Evolutionary conservation across 495 filamentous ascomycete genomes (phyloP).

Genomic region (Usnea hakonensis): DNA sequence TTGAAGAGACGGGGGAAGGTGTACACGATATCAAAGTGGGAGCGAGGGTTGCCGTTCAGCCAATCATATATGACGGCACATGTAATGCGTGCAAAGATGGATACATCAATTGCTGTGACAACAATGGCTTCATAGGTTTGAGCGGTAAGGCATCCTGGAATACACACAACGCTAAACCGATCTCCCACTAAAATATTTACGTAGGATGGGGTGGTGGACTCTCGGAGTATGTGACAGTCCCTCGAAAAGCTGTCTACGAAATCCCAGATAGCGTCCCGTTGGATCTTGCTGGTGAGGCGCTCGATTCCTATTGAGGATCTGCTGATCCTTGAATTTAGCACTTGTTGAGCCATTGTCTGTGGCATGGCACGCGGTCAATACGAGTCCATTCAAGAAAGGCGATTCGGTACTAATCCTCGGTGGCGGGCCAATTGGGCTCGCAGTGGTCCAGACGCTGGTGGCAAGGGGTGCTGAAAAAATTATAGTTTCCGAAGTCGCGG

Average conservation of each 20-base stretch:
- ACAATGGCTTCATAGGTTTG: slow-evolving; percentile 52
- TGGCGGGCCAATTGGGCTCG: slow-evolving; percentile 55
- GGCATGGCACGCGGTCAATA: slow-evolving; percentile 56
- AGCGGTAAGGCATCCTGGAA: slow-evolving; percentile 36
- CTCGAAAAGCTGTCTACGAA: slow-evolving; percentile 34
- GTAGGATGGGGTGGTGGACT: slow-evolving; percentile 51
- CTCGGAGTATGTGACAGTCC: slow-evolving; percentile 48
- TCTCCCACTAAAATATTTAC: not conserved
- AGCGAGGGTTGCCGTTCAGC: slow-evolving; percentile 49
- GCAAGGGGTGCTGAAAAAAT: slow-evolving; percentile 43
- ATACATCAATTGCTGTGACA: slow-evolving; percentile 49
- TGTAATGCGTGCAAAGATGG: slow-evolving; percentile 47
- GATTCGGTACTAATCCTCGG: slow-evolving; percentile 49
- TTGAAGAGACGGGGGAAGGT: slow-evolving; percentile 50
- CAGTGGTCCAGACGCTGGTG: slow-evolving; percentile 48
- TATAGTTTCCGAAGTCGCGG: slow-evolving; percentile 50
- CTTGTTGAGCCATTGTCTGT: slow-evolving; percentile 58
- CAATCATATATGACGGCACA: slow-evolving; percentile 51
- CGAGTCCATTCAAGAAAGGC: slow-evolving; percentile 41
- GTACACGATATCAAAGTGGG: slow-evolving; percentile 45
- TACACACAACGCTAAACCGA: no score
- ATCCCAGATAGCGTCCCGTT: slow-evolving; percentile 43
- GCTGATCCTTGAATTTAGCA: slow-evolving; percentile 28
- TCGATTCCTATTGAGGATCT: not conserved
- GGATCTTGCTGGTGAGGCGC: slow-evolving; percentile 39